Conservation (phyloP, 208 protist genomes). For the Trypanosoma cruzi region DNA sequence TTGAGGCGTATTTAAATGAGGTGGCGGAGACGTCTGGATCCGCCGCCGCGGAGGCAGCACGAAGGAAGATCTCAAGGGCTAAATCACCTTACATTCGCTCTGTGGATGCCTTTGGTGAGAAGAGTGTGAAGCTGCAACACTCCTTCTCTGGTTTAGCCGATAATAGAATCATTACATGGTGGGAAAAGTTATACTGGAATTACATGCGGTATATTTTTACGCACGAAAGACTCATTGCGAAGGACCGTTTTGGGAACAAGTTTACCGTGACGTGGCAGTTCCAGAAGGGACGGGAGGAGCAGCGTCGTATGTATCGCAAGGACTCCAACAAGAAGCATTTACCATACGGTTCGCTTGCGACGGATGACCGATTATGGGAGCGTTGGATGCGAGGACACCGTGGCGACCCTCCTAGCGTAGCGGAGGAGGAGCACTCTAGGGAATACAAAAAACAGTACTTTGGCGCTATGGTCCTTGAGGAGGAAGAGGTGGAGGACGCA, state of each 20-base stretch:
- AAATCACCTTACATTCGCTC: conserved; percentile 73
- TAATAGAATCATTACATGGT: conserved; percentile 88
- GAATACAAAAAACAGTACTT: conserved; percentile 88
- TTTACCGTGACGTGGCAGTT: conserved; percentile 90
- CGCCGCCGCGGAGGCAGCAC: conserved; percentile 55
- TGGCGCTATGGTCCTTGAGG: conserved; percentile 82
- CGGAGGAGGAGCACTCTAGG: conserved; percentile 83
- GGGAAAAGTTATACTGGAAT: conserved; percentile 88
- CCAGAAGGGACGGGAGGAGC: conserved; percentile 81
- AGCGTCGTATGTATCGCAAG: conserved; percentile 86
- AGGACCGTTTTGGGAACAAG: conserved; percentile 92
- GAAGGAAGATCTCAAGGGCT: conserved; percentile 42
- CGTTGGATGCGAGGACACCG: conserved; percentile 89
- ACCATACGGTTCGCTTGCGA: conserved; percentile 84
- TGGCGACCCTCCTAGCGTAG: conserved; percentile 78
- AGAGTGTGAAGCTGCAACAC: conserved; percentile 81
- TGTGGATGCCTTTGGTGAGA: conserved; percentile 85
- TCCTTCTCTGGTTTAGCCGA: conserved; percentile 85
- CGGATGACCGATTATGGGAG: conserved; percentile 87
- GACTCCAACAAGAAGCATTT: conserved; percentile 86
- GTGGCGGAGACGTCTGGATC: conserved; percentile 50
- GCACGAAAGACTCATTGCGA: conserved; percentile 87
- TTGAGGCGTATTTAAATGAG: conserved; percentile 56
- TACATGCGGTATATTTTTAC: conserved; percentile 90
- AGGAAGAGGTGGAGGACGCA: conserved; percentile 90